Conservation (phyloP, 2,329 filamentous ascomycete species). For the Furcasterigmium furcatum region DNA sequence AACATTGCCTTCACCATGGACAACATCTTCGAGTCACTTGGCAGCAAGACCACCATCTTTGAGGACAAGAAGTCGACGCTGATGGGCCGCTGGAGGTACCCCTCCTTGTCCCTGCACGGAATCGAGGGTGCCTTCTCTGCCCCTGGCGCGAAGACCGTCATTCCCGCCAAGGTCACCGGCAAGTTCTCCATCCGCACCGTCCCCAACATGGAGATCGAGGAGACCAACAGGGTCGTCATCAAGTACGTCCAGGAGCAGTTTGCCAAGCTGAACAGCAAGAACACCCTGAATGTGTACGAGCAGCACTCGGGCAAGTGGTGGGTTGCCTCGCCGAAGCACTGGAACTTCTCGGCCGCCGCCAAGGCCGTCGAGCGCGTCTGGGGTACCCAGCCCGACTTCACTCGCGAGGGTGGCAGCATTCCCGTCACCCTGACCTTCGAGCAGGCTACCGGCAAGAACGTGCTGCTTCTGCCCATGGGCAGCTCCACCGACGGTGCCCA, state of each 20-base stretch:
- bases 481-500: constrained; percentile 95
- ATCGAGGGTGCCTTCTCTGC: constrained; percentile 93
- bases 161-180: constrained; percentile 94
- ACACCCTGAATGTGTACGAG: constrained; percentile 75
- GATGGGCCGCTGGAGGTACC: constrained; percentile 95
- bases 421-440: constrained; percentile 97
- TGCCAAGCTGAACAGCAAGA: constrained; percentile 86
- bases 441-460: constrained; percentile 96
- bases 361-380: constrained; percentile 97
- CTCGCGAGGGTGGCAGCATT: constrained; percentile 93
- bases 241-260: constrained; percentile 82
- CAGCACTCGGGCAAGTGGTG: constrained; percentile 98
- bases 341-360: constrained; percentile 93
- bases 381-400: constrained; percentile 90
- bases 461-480: constrained; percentile 92
- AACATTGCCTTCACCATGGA: constrained; percentile 95
- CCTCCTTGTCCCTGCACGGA: constrained; percentile 90
- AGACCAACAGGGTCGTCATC: constrained; percentile 82
- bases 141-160: constrained; percentile 95
- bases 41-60: constrained; percentile 83
- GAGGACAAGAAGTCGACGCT: constrained; percentile 87
- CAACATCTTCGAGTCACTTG: constrained; percentile 86
- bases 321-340: constrained; percentile 96
- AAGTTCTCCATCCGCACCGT: constrained; percentile 99
- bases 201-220: constrained; percentile 91